Evolutionary conservation across 495 filamentous ascomycete genomes (phyloP).

Genomic region (Penicillium canescens): DNA sequence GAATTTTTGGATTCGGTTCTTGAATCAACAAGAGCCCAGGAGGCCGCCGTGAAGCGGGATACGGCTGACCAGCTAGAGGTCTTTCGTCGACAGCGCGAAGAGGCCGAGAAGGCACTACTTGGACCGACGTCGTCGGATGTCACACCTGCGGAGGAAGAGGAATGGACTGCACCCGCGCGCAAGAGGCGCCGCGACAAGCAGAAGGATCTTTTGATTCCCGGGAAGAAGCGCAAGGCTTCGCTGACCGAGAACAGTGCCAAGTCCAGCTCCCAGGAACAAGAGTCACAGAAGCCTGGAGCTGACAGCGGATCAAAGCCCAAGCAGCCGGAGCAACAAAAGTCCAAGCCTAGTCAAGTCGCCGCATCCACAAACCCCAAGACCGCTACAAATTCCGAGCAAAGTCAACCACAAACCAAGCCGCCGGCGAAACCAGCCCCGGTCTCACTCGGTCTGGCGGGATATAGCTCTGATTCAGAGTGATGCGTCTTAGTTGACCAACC

Average conservation of each 20-base stretch:
- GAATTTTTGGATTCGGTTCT: slow-evolving; percentile 84
- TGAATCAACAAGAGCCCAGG: slow-evolving; percentile 67
- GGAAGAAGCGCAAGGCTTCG: slow-evolving; percentile 59
- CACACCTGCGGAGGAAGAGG: slow-evolving; percentile 42
- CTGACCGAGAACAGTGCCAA: slow-evolving; percentile 17
- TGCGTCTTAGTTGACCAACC: not conserved
- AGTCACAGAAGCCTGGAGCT: slow-evolving; percentile 3
- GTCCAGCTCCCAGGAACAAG: slow-evolving; percentile 14
- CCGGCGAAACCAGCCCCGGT: slow-evolving; percentile 14
- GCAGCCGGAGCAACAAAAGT: not conserved
- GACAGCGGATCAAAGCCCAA: not conserved
- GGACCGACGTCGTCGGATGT: slow-evolving; percentile 37
- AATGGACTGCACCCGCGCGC: slow-evolving; percentile 54
- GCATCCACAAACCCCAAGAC: slow-evolving; percentile 7
- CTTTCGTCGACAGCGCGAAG: slow-evolving; percentile 70
- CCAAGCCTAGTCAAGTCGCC: not conserved
- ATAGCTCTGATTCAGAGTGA: slow-evolving; percentile 47
- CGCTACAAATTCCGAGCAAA: not conserved
- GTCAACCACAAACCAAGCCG: not conserved
- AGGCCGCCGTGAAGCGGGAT: slow-evolving; percentile 72
- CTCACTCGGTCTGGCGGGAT: slow-evolving; percentile 40
- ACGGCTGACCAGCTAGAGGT: slow-evolving; percentile 68
- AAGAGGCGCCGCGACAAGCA: slow-evolving; percentile 62
- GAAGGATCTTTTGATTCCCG: slow-evolving; percentile 53
- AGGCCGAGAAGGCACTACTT: slow-evolving; percentile 56